Evolutionary conservation across 768 basidiomycete species (phyloP), one percentile per base, ranked within the genome.

Genomic region (Tephrocybe sp.): DNA sequence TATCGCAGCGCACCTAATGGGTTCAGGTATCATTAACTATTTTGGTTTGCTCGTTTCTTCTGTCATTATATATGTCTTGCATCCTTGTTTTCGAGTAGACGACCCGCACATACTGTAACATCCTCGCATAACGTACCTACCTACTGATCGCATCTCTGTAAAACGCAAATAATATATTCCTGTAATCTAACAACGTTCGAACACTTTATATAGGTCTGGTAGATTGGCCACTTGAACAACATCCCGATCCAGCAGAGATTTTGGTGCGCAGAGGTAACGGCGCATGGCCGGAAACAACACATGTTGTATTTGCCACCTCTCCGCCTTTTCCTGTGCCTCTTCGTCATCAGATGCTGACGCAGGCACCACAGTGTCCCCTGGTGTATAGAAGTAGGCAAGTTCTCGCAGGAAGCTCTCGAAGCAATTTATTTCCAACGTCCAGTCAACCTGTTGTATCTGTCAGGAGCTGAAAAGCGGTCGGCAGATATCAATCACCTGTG

Each of bases 201-300:
- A 99, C 0, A 97, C 89, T 54, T 88, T 85, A 66, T 97, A 99
- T 45, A 99, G 71, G 55, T 94, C 92, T 1, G 93, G 93, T 36
- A 98, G 68, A 64, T 82, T 88, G 9, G 97, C 94, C 16, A 95
- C 81, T 67, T 94, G 90, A 2, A 91, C 82, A 4, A 97, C 83
- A 59, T 91, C 89, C 22, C 69, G 62, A 56, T 85, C 88, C 42
- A 86, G 73, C 50, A 86, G 70, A 2, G 77, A 78, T 63, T 78
- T 86, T 6, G 76, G 92, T 38, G 83, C 80, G 4, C 70, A 64
- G 11, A 95, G 69, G 65, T 95, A 88, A 45, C 82, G 79, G 49
- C 90, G 79, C 72, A 93, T 80, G 0, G 86, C 81, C 5, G 94
- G 94, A 64, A 97, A 97, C 24, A 98, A 63, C 16, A 93, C 75